Evolutionary conservation across 163 green algal genomes (phyloP), one percentile per base, ranked within the genome.

Genomic region (Coccomyxa subellipsoidea): DNA sequence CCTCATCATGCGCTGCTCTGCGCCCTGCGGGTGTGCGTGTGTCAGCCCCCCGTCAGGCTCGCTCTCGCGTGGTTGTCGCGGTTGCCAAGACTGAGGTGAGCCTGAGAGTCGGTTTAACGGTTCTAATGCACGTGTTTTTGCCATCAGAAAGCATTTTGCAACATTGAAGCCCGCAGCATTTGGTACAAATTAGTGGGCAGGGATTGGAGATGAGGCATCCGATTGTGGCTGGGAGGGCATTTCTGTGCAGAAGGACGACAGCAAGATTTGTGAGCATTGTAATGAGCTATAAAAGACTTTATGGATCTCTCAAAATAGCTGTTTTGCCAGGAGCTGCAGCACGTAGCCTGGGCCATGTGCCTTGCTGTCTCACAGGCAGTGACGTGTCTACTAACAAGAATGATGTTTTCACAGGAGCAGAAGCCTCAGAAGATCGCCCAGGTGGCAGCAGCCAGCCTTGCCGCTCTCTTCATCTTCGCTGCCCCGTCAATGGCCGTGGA

Each of bases 381-480:
- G 47, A 59, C 4, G 23, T 12, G 47, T 59, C 15, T 59, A 59
- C 4, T 59, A 18, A 59, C 47, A 59, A 59, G 47, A 27, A 21
- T 7, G 21, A 18, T 2, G 23, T 27, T 59, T 59, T 59, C 47
- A 59, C 71, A 78, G 71, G 71, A 78, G 80, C 80, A 84, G 71
- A 79, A 80, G n/a, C 35, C 32, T 25, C 27, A 38, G 31, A 79
- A 66, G 4, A 18, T 80, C 5, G 80, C 80, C 12, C 80, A 84
- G 80, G 32, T 59, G 32, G 80, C 80, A 47, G 80, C 72, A 39
- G 80, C 80, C 59, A 53, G 40, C n/a, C 34, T 84, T 59, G 85
- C 85, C 40, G 76, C 80, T 36, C 47, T 86, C 8, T n/a, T 89
- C 2, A 54, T 85, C 32, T 69, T 82, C 53, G 81, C 72, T 53